Conservation (phyloP, 352 stramenopile genomes). For the Phytopythium chamaehyphon region DNA sequence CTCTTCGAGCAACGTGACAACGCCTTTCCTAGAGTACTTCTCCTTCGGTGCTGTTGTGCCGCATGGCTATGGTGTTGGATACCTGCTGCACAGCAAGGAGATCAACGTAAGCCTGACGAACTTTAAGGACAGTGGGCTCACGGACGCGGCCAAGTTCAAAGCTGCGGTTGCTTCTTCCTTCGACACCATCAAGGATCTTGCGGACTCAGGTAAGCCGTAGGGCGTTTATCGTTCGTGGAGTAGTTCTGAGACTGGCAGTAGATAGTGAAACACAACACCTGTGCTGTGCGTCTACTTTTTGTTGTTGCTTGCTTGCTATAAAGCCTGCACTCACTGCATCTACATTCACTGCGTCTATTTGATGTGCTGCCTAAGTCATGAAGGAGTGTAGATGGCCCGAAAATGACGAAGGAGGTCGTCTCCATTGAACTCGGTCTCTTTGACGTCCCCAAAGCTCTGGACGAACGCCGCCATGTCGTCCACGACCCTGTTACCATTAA, state of each 20-base stretch:
- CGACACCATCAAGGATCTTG: slow-evolving; percentile 76
- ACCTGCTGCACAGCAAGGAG: slow-evolving; percentile 80
- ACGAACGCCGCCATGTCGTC: slow-evolving; percentile 75
- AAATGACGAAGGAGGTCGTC: slow-evolving; percentile 59
- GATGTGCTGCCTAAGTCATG: slow-evolving; percentile 6
- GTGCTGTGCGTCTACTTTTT: too few species aligned
- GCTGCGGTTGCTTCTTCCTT: slow-evolving; percentile 53
- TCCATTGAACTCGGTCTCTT: slow-evolving; percentile 63
- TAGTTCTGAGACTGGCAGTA: too few species aligned
- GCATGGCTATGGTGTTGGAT: slow-evolving; percentile 88
- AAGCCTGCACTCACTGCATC: too few species aligned
- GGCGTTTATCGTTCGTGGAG: not conserved
- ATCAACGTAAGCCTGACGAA: slow-evolving; percentile 87
- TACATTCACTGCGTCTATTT: too few species aligned
- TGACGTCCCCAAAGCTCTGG: slow-evolving; percentile 67
- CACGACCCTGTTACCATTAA: slow-evolving; percentile 34
- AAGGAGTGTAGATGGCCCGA: slow-evolving; percentile 40
- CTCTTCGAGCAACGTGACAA: slow-evolving; percentile 90
- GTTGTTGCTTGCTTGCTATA: too few species aligned
- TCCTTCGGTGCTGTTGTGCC: slow-evolving; percentile 86
- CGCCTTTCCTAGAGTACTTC: slow-evolving; percentile 88
- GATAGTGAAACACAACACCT: too few species aligned
- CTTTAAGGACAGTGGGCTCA: slow-evolving; percentile 74
- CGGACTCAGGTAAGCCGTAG: slow-evolving; percentile 43
- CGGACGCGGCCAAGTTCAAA: slow-evolving; percentile 70